These are phyloP conservation scores for Oryza brachyantha DNA, from an alignment of 176 grass and related monocot genomes.

Conservation along the genomic window DNA sequence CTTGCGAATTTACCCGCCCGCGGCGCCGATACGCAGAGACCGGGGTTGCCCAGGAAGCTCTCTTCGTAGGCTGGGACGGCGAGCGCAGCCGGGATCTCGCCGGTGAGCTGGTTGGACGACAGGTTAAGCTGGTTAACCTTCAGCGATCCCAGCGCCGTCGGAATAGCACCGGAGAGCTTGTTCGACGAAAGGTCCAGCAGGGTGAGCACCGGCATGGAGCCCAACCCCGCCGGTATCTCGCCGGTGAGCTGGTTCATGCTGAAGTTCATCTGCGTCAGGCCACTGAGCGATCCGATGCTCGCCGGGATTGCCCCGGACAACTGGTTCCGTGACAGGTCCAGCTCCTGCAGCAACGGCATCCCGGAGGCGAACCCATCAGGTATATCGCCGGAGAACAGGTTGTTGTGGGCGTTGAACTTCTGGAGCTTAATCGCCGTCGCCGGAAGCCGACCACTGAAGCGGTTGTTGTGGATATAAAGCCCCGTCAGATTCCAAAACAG, in stretches of 20 bases:
- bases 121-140: slow-evolving; percentile 61
- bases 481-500: slow-evolving; percentile 59
- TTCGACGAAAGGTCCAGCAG: slow-evolving; percentile 80
- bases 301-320: slow-evolving; percentile 51
- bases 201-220: slow-evolving; percentile 58
- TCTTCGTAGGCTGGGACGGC: slow-evolving; percentile 36
- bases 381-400: slow-evolving; percentile 63
- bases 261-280: slow-evolving; percentile 47
- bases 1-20: neutral
- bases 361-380: slow-evolving; percentile 25
- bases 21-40: slow-evolving; percentile 41
- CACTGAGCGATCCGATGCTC: slow-evolving; percentile 29
- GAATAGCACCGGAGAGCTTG: slow-evolving; percentile 63
- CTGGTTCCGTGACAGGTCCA: slow-evolving; percentile 47
- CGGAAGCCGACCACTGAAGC: slow-evolving; percentile 54
- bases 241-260: slow-evolving; percentile 60
- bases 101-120: slow-evolving; percentile 66
- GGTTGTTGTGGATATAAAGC: slow-evolving; percentile 53
- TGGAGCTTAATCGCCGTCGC: neutral
- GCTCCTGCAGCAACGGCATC: slow-evolving; percentile 49
- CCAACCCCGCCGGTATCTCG: slow-evolving; percentile 52
- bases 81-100: slow-evolving; percentile 46
- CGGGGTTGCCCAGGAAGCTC: slow-evolving; percentile 62
- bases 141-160: slow-evolving; percentile 32
- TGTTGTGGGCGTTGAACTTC: slow-evolving; percentile 50